Evolutionary conservation across 768 basidiomycete species (phyloP), one percentile per base, ranked within the genome.

Genomic region (Astraeus odoratus): DNA sequence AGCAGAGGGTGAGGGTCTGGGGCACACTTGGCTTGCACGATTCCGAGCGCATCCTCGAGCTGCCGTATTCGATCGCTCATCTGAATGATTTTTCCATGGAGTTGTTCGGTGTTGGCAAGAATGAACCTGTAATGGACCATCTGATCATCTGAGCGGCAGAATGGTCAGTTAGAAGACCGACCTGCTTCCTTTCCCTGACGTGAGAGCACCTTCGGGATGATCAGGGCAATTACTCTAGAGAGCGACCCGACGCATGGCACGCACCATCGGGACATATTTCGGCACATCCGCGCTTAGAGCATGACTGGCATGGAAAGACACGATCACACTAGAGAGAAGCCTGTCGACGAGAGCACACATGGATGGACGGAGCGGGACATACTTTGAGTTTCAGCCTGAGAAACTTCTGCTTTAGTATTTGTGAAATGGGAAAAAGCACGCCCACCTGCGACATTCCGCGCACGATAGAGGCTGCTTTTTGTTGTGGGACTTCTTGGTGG

Each of bases 151-250:
- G 46, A 44, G 35, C 37, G 42, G 37, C 41, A 36, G 9, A 12
- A 15, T n/a, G 7, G 30, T 0, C 18, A 3, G 5, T 31, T 4
- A 0, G 18, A 43, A 34, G 44, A 59, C 69, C 44, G 55, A 76
- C 80, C 79, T 77, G 67, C 78, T 79, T 58, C 80, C 78, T 48
- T 75, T 71, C 43, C 78, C 78, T 29, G 78, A 80, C 12, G 78
- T 80, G 54, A 80, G 65, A 50, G 78, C 71, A 51, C 78, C 78
- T 80, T 43, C 16, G 45, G 37, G 37, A 49, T 24, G 23, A 46
- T 39, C 41, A 52, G 38, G 46, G 33, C 18, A 18, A 24, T 8
- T n/a, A 50, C 8, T 20, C 8, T 12, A 24, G 26, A 33, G 47
- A 43, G 39, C 26, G 37, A 24, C 15, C 26, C n/a, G 19, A 15